Percentiles rank a stretch among this genome's conserved stretches.
Evolutionary conservation across 1,139 yeast species (phyloP).

Genomic region (Taphrina wiesneri): DNA sequence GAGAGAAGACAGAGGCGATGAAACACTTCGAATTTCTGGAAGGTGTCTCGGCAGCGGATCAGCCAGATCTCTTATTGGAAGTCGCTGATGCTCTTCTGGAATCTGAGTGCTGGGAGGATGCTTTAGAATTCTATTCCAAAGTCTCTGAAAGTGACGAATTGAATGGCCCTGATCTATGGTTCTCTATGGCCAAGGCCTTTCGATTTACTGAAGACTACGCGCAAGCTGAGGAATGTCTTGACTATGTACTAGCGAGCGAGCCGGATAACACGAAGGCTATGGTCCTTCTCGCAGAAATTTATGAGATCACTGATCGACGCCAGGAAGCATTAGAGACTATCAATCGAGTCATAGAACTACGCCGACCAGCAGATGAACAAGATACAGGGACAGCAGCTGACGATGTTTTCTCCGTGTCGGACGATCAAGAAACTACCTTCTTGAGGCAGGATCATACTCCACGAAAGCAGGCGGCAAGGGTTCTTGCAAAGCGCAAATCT

Average conservation of each 20-base stretch:
- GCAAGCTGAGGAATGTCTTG: constrained; percentile 68
- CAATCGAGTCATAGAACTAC: constrained; percentile 49
- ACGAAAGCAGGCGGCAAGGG: background rate
- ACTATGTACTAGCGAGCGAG: constrained; percentile 56
- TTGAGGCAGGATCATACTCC: background rate
- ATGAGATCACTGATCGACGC: constrained; percentile 64
- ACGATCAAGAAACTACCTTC: constrained; percentile 1
- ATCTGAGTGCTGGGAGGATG: constrained; percentile 68
- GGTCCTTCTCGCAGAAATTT: constrained; percentile 77
- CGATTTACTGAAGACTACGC: constrained; percentile 69
- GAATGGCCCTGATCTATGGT: constrained; percentile 52
- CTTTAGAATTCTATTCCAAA: constrained; percentile 63
- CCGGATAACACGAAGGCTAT: constrained; percentile 71
- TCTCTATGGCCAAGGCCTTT: constrained; percentile 73
- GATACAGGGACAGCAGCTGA: constrained; percentile 16
- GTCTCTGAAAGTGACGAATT: constrained; percentile 51
- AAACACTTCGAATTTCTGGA: constrained; percentile 47
- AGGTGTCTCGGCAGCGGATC: constrained; percentile 42
- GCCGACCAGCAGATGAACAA: constrained; percentile 33
- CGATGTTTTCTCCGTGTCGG: constrained; percentile 13
- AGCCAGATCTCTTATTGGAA: constrained; percentile 64
- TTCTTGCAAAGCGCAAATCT: background rate
- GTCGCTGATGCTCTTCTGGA: constrained; percentile 75
- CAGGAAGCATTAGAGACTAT: constrained; percentile 62
- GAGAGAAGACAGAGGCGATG: constrained; percentile 68